Evolutionary conservation across 2,329 filamentous ascomycete species (phyloP).

Genomic region (Aspergillus bombycis): DNA sequence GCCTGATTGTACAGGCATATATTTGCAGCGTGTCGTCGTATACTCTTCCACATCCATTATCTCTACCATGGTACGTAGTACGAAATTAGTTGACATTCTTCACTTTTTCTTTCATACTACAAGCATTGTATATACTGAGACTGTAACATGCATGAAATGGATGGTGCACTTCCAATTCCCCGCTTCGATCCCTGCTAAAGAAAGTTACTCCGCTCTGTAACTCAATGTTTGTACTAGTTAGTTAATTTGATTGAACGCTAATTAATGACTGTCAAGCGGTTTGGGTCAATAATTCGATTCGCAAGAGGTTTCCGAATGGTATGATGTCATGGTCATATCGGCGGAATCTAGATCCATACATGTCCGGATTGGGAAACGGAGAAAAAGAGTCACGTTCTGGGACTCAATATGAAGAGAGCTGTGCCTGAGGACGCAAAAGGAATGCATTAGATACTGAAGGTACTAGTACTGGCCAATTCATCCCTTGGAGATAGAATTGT

Average conservation of each 20-base stretch:
- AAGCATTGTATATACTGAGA: neutral
- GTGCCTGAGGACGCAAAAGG: neutral
- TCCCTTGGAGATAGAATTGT: neutral
- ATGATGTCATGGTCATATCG: neutral
- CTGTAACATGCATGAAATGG: neutral
- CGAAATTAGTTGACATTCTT: too few relatives aligned
- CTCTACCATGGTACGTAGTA: too few relatives aligned
- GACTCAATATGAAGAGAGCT: neutral
- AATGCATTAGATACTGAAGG: neutral
- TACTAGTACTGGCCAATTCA: neutral
- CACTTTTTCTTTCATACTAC: neutral
- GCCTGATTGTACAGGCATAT: slow-evolving; percentile 11
- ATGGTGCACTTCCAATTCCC: neutral
- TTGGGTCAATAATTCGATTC: neutral
- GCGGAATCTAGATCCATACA: neutral
- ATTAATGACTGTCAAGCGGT: neutral
- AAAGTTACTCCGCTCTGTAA: neutral
- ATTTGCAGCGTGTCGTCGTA: neutral
- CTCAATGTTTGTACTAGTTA: neutral
- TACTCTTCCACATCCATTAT: too few relatives aligned
- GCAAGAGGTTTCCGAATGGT: neutral
- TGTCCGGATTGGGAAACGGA: neutral
- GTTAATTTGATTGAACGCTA: neutral
- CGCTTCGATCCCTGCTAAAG: neutral
- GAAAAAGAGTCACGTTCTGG: neutral